Percentiles rank a stretch among this genome's conserved stretches.
phyloP scores from a whole-genome alignment of 345 rosid genomes.

The Dimocarpus longan region DNA sequence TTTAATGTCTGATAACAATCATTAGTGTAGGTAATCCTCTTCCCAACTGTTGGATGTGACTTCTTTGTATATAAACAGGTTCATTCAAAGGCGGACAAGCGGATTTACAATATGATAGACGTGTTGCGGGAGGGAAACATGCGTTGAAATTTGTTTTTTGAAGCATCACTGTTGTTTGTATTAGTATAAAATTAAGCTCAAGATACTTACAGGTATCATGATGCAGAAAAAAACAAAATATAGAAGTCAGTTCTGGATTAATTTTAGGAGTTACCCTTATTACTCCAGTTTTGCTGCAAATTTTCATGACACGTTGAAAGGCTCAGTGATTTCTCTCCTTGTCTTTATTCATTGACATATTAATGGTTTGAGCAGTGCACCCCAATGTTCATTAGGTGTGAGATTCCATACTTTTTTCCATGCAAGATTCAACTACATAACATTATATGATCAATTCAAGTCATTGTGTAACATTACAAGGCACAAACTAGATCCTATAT shows the following conservation, averaged over 20 bases:
- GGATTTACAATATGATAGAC: conserved; percentile 83
- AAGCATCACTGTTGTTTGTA: neutral
- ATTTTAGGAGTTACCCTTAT: neutral
- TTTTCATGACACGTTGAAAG: neutral
- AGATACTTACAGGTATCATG: neutral
- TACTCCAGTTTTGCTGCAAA: neutral
- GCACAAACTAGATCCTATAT: too few relatives aligned
- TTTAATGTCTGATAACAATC: neutral
- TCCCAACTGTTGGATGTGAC: neutral
- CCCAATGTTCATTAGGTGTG: too few relatives aligned
- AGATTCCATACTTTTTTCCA: too few relatives aligned
- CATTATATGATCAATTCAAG: too few relatives aligned
- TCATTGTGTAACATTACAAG: too few relatives aligned
- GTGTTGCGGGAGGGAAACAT: conserved; percentile 77
- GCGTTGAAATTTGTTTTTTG: conserved; percentile 36
- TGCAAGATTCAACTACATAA: too few relatives aligned
- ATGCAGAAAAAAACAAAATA: neutral
- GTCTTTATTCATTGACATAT: too few relatives aligned
- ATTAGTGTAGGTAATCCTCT: neutral
- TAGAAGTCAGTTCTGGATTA: neutral
- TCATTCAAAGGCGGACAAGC: conserved; percentile 62
- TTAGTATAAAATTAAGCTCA: neutral
- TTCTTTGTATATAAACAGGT: conserved; percentile 41
- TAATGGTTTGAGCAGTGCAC: too few relatives aligned
- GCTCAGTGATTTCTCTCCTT: neutral